Conservation (phyloP, 768 basidiomycete genomes). For the Exsudoporus frostii region DNA sequence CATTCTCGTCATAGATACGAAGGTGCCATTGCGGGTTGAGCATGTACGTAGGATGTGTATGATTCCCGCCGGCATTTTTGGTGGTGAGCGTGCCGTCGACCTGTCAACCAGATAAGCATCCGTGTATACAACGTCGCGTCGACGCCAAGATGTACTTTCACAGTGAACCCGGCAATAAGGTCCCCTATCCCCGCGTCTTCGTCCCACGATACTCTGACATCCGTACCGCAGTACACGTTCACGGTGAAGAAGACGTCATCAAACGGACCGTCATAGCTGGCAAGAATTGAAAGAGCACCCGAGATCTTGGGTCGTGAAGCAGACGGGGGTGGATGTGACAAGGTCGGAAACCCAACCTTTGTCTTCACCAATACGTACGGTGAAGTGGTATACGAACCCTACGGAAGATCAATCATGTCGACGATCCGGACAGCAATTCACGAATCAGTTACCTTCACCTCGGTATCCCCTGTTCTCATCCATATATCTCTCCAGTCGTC, state of each 20-base stretch:
- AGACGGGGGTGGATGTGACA: not conserved
- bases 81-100: conserved; percentile 58
- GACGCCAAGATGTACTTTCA: conserved; percentile 11
- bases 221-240: conserved; percentile 44
- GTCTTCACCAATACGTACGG: conserved; percentile 39
- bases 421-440: not conserved
- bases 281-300: conserved; percentile 50
- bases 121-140: not conserved
- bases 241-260: conserved; percentile 65
- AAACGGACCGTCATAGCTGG: conserved; percentile 67
- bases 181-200: conserved; percentile 28
- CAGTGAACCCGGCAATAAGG: conserved; percentile 4
- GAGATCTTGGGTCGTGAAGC: conserved; percentile 15
- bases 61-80: conserved; percentile 83
- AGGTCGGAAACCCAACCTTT: conserved; percentile 25
- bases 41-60: conserved; percentile 77
- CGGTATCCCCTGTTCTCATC: conserved; percentile 31
- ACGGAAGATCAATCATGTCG: conserved; percentile 11
- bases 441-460: conserved; percentile 35
- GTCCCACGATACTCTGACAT: conserved; percentile 45
- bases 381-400: conserved; percentile 45
- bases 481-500: conserved; percentile 23
- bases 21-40: conserved; percentile 87
- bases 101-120: conserved; percentile 35
- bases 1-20: conserved; percentile 42